A percentile compares a stretch with the other conserved stretches of the same genome.
Evolutionary conservation across 208 protist genomes (phyloP).

Genomic region (Leishmania aethiopica): DNA sequence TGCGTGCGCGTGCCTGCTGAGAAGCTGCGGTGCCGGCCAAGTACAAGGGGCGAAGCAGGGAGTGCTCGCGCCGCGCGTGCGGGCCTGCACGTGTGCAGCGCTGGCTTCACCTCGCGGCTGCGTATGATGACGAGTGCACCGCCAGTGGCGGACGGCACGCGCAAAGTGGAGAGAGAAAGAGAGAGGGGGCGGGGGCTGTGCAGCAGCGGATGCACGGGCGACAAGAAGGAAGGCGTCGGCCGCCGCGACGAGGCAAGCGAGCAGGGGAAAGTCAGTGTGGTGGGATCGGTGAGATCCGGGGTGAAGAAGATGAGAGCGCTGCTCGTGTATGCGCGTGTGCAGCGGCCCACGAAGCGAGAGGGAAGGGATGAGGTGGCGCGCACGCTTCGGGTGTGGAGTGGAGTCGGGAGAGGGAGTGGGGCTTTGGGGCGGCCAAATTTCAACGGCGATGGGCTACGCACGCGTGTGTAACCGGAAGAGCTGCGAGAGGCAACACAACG

Average conservation of each 20-base stretch:
- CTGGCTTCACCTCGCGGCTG: background rate
- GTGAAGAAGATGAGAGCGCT: background rate
- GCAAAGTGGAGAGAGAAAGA: background rate
- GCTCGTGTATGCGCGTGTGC: background rate
- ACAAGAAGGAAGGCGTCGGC: background rate
- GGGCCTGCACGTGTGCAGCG: background rate
- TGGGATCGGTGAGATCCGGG: background rate
- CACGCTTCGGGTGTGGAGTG: too few species aligned
- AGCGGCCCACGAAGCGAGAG: background rate
- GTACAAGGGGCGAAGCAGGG: background rate
- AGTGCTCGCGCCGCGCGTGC: background rate
- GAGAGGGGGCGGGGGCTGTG: background rate
- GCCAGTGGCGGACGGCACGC: background rate
- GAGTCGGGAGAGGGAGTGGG: too few species aligned
- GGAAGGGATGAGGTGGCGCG: background rate
- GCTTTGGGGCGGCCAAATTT: background rate
- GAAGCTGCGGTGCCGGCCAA: background rate
- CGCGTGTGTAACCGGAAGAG: background rate
- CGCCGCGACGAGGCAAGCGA: background rate
- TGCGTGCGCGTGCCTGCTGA: background rate
- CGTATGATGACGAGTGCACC: background rate
- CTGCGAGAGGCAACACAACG: background rate
- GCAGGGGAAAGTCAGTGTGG: background rate
- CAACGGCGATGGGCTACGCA: background rate
- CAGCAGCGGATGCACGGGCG: background rate